Evolutionary conservation across 192 early-diverging fungal genomes (phyloP).

Genomic region (Chytriomyces hyalinus): DNA sequence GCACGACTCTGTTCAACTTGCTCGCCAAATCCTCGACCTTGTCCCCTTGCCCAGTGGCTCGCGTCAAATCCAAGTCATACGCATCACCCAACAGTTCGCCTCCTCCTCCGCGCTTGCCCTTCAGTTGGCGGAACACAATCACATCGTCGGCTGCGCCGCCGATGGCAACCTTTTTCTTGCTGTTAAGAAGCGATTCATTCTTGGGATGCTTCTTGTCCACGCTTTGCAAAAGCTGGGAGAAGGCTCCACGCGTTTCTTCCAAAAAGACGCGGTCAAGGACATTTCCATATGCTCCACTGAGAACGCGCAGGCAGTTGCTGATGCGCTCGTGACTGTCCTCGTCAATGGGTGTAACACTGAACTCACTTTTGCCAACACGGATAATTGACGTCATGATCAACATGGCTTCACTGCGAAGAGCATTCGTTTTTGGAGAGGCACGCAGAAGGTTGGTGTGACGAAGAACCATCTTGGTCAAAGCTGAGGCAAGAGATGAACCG

Average conservation of each 20-base stretch:
- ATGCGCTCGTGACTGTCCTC: constrained; percentile 97
- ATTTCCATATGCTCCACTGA: constrained; percentile 47
- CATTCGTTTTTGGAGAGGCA: constrained; percentile 64
- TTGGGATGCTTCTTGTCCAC: constrained; percentile 70
- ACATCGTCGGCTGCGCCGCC: constrained; percentile 81
- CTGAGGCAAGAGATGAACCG: constrained; percentile 85
- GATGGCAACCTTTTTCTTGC: constrained; percentile 66
- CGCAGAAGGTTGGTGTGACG: constrained; percentile 58
- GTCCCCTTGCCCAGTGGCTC: constrained; percentile 75
- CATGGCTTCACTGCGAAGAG: constrained; percentile 94
- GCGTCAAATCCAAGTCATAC: constrained; percentile 89
- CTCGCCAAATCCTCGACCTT: constrained; percentile 80
- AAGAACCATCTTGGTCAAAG: constrained; percentile 88
- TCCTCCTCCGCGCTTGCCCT: constrained; percentile 68
- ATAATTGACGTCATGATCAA: constrained; percentile 96
- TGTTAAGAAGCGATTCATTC: constrained; percentile 55
- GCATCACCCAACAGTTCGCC: constrained; percentile 69
- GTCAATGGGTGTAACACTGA: constrained; percentile 86
- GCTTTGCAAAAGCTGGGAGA: constrained; percentile 69
- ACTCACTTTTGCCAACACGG: constrained; percentile 87
- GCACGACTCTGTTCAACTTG: constrained; percentile 92
- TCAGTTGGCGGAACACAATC: constrained; percentile 86
- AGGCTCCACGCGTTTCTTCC: constrained; percentile 63
- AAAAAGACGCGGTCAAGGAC: constrained; percentile 67
- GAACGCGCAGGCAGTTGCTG: constrained; percentile 73